Base-by-base conservation (phyloP, 345 rosid species). In the Eucalyptus sp. region DNA sequence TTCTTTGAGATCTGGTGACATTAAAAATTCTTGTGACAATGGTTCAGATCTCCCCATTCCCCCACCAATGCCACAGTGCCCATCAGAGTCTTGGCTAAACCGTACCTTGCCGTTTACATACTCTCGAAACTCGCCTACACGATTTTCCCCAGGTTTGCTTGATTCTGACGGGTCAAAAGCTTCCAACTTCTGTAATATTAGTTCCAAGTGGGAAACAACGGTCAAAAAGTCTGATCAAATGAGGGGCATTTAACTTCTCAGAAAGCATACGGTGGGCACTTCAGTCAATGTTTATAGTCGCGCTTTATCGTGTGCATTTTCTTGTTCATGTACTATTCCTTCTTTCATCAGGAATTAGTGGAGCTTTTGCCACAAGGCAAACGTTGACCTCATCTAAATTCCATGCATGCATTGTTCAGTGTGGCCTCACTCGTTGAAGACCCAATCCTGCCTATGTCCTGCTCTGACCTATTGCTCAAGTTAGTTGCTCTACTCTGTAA, bases 71-170 rank as follows among this genome's bases (percentile, higher is more conserved):
- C 99, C 98, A 89, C 94, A 95, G 83, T 95, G 98, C 90, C 99
- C 99, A 37, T 92, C 99, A 27, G 99, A 97, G 87, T 96, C 99
- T 49, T 97, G 99, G 99, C 91, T 97, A 86, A 93, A 90, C 91
- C 96, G 96, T 46, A 92, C 99, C 17, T 89, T 97, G 88, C 98
- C 99, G 29, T 87, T 92, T 66, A 89, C 95, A 56, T 88, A 96
- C 15, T 85, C 93, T 7, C 93, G 92, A 90, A 94, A 91, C 56
- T 88, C 93, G 58, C 87, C 94, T 64, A 49, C 93, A 51, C 91
- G 91, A 90, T 91, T 94, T 71, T 87, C 92, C 89, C 89, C 91
- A 46, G 93, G 90, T n/a, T 79, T 84, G 80, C 90, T 84, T 46
- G 86, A 87, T 76, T 31, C 87, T 81, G 86, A 88, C 29, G 90